A percentile compares a stretch with the other conserved stretches of the same genome.
These are phyloP conservation scores for Fusarium begoniae DNA, from an alignment of 2,329 filamentous ascomycete genomes.

Conservation along the genomic window DNA sequence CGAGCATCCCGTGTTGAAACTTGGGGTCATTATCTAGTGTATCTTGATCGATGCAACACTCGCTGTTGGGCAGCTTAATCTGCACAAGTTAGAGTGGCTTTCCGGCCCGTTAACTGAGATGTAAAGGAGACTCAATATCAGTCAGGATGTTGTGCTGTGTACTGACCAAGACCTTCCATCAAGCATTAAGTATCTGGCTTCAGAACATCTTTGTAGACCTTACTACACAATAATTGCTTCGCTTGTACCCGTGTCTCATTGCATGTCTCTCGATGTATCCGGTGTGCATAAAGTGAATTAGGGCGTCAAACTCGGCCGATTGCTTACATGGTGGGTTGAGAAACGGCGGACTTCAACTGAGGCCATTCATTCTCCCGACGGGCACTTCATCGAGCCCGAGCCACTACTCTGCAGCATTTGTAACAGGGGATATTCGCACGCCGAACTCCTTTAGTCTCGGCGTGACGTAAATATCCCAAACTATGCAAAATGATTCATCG, in stretches of 20 bases:
- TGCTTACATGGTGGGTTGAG: too few species aligned
- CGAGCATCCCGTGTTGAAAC: fast-evolving
- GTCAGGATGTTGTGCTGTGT: fast-evolving
- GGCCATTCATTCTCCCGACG: background rate
- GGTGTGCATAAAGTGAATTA: too few species aligned
- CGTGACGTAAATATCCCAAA: background rate
- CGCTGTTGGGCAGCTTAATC: background rate
- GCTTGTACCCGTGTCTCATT: fast-evolving
- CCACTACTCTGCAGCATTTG: background rate
- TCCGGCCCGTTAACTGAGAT: fast-evolving
- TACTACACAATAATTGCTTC: too few species aligned
- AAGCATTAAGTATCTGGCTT: too few species aligned
- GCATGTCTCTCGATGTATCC: too few species aligned
- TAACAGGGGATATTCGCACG: too few species aligned
- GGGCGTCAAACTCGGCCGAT: fast-evolving
- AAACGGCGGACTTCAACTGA: background rate
- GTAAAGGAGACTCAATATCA: too few species aligned
- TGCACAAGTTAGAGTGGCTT: background rate
- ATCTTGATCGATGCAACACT: background rate
- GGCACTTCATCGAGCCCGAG: background rate
- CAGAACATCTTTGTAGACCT: too few species aligned
- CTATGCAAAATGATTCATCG: background rate
- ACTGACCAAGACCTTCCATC: background rate
- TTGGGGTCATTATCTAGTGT: too few species aligned
- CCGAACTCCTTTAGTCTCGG: background rate